Evolutionary conservation across 2,329 filamentous ascomycete species (phyloP).

Genomic region (Macrophomina pseudophaseolina): DNA sequence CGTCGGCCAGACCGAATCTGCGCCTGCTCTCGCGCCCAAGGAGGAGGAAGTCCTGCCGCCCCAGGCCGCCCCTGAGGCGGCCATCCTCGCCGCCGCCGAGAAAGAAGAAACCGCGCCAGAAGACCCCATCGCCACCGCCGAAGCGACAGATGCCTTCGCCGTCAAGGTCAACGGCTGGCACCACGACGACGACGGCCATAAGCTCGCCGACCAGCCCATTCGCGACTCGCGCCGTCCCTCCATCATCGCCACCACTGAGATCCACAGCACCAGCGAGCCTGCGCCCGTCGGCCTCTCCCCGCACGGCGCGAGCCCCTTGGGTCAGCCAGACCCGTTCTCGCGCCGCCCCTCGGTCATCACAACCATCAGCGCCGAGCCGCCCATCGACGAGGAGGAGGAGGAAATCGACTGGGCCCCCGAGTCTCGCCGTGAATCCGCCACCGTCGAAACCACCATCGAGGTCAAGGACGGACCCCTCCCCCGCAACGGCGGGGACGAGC

Average conservation of each 20-base stretch:
- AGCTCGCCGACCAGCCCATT: not conserved
- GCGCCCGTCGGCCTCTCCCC: not conserved
- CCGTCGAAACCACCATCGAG: slow-evolving; percentile 15
- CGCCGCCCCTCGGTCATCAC: slow-evolving; percentile 18
- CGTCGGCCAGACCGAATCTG: not conserved
- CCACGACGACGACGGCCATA: not conserved
- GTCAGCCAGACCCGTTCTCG: not conserved
- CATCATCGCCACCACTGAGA: slow-evolving; percentile 13
- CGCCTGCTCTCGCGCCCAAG: not conserved
- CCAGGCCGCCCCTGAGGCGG: not conserved
- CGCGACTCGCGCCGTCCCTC: slow-evolving; percentile 13
- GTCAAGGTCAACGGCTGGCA: slow-evolving; percentile 18
- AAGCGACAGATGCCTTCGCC: not conserved
- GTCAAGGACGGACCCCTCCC: not conserved
- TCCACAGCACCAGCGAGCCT: not conserved
- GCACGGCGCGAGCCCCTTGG: not conserved
- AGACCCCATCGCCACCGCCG: not conserved
- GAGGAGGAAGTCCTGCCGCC: not conserved
- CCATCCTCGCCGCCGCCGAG: not conserved
- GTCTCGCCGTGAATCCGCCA: slow-evolving; percentile 13
- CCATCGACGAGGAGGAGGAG: slow-evolving; percentile 17
- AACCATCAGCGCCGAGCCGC: slow-evolving; percentile 21
- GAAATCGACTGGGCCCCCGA: not conserved
- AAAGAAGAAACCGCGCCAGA: not conserved
- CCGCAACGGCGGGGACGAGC: not conserved